phyloP scores from a whole-genome alignment of 2,329 filamentous ascomycete genomes.

The Nemania sp. region DNA sequence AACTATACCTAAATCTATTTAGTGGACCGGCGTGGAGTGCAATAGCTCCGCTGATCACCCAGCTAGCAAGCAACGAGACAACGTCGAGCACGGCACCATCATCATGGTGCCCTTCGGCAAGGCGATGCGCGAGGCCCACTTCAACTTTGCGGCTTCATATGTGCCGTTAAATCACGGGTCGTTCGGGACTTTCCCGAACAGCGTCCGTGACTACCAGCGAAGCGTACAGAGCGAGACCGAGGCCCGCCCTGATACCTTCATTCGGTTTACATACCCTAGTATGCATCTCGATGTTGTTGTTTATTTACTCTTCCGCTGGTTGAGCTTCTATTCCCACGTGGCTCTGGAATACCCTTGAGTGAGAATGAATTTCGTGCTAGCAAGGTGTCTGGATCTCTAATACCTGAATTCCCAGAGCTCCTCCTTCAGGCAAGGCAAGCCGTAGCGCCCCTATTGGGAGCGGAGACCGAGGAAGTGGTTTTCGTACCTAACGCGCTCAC shows the following conservation, averaged over 20 bases:
- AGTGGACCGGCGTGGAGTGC: no score
- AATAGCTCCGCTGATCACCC: slow-evolving; percentile 11
- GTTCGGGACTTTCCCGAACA: slow-evolving; percentile 66
- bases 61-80: background rate
- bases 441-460: slow-evolving; percentile 63
- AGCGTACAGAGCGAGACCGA: slow-evolving; percentile 61
- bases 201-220: slow-evolving; percentile 57
- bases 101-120: slow-evolving; percentile 30
- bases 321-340: background rate
- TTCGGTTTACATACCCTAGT: slow-evolving; percentile 60
- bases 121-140: slow-evolving; percentile 38
- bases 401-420: slow-evolving; percentile 34
- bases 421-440: slow-evolving; percentile 61
- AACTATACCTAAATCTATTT: no score
- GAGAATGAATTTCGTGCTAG: no score
- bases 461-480: slow-evolving; percentile 61
- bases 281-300: slow-evolving; percentile 1
- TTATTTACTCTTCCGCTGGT: background rate
- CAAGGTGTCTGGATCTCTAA: background rate
- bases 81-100: background rate
- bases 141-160: slow-evolving; percentile 39
- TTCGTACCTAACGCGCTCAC: slow-evolving; percentile 74
- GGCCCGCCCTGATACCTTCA: slow-evolving; percentile 65
- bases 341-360: no score
- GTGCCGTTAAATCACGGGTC: slow-evolving; percentile 55